Conservation (phyloP, 805 yeast genomes). For the Monosporozyma siamensis region DNA sequence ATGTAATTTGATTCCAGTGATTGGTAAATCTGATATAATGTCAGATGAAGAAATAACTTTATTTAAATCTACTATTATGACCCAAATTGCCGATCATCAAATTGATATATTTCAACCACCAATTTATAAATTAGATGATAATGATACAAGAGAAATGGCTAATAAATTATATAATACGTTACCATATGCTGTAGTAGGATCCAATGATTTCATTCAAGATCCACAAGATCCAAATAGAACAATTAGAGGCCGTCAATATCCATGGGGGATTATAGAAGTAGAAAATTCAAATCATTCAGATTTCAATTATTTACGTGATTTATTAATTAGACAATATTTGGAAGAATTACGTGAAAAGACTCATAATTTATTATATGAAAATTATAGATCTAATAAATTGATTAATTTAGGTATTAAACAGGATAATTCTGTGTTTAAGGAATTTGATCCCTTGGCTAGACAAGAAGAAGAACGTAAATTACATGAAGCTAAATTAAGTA, state of each 20-base stretch:
- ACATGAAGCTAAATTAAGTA: constrained; percentile 88
- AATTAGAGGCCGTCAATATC: constrained; percentile 88
- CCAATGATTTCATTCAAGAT: constrained; percentile 59
- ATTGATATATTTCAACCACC: constrained; percentile 74
- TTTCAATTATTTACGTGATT: constrained; percentile 78
- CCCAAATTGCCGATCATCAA: constrained; percentile 65
- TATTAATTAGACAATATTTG: constrained; percentile 79
- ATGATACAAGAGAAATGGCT: constrained; percentile 61
- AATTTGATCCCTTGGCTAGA: constrained; percentile 83
- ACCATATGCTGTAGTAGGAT: constrained; percentile 94
- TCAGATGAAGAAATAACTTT: constrained; percentile 73
- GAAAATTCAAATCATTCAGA: constrained; percentile 92
- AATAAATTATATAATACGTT: constrained; percentile 57
- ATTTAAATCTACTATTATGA: constrained; percentile 69
- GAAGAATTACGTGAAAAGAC: constrained; percentile 92
- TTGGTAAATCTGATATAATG: constrained; percentile 89
- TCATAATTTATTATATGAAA: constrained; percentile 65
- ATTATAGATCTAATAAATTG: constrained; percentile 80
- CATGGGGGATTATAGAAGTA: constrained; percentile 96
- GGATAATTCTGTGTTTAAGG: constrained; percentile 87
- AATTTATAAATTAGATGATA: constrained; percentile 72
- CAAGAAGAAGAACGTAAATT: constrained; percentile 89
- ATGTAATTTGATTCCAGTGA: constrained; percentile 88
- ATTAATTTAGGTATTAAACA: constrained; percentile 78
- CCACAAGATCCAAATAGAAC: constrained; percentile 73